These are phyloP conservation scores for Lanmaoa rubissima DNA, from an alignment of 768 basidiomycete species.

Conservation along the genomic window DNA sequence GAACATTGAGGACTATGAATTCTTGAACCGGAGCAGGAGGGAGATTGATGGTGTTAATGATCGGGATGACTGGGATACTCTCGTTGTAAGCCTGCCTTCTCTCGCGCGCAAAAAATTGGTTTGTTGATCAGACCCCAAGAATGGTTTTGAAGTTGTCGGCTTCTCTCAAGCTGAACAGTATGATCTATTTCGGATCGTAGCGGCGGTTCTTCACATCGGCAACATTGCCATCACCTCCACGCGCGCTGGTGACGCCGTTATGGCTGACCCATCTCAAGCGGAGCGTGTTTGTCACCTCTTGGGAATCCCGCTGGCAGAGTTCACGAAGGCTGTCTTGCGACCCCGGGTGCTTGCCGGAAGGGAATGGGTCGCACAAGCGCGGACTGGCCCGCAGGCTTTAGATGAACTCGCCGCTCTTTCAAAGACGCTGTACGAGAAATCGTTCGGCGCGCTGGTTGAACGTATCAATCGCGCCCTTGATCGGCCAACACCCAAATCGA, in stretches of 20 bases:
- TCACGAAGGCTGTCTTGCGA: slow-evolving; percentile 82
- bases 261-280: slow-evolving; percentile 81
- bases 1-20: slow-evolving; percentile 80
- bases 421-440: slow-evolving; percentile 97
- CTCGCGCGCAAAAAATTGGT: background rate
- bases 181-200: slow-evolving; percentile 91
- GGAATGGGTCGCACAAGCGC: slow-evolving; percentile 94
- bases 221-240: slow-evolving; percentile 84
- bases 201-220: slow-evolving; percentile 92
- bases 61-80: slow-evolving; percentile 76
- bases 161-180: slow-evolving; percentile 82
- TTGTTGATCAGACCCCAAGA: slow-evolving; percentile 38
- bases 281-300: slow-evolving; percentile 89
- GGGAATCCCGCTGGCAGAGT: slow-evolving; percentile 83
- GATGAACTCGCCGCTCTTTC: slow-evolving; percentile 90
- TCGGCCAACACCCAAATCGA: slow-evolving; percentile 85
- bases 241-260: slow-evolving; percentile 73
- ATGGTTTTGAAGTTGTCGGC: slow-evolving; percentile 86
- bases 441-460: slow-evolving; percentile 90
- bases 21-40: slow-evolving; percentile 82
- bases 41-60: slow-evolving; percentile 98
- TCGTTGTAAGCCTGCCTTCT: slow-evolving; percentile 51
- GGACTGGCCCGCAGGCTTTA: slow-evolving; percentile 86
- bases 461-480: slow-evolving; percentile 93
- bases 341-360: slow-evolving; percentile 92